phyloP scores from a whole-genome alignment of 345 rosid species.

The Linum lewisii region DNA sequence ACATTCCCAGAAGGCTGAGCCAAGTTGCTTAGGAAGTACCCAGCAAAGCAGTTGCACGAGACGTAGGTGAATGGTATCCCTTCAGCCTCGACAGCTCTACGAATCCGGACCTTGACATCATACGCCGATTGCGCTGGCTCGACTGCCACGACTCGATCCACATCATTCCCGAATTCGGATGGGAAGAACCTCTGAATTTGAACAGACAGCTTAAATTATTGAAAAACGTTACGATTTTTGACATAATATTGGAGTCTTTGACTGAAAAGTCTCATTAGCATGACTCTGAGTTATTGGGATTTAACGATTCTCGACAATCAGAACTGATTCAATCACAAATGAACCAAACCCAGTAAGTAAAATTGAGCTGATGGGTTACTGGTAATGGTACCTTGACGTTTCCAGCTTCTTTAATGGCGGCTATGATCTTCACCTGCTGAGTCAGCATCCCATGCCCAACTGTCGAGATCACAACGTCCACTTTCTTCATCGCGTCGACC shows the following conservation, averaged over 20 bases:
- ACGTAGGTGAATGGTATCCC: slow-evolving; percentile 32
- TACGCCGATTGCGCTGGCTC: slow-evolving; percentile 18
- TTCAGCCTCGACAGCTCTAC: slow-evolving; percentile 21
- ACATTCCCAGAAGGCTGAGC: slow-evolving; percentile 14
- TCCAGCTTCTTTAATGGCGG: slow-evolving; percentile 32
- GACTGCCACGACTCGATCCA: slow-evolving; percentile 5
- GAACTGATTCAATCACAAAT: neutral
- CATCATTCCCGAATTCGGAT: slow-evolving; percentile 24
- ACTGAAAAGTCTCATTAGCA: too few relatives aligned
- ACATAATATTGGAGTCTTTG: too few relatives aligned
- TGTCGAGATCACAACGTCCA: slow-evolving; percentile 27
- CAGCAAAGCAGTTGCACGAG: slow-evolving; percentile 13
- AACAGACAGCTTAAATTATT: neutral
- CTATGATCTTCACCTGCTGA: slow-evolving; percentile 25
- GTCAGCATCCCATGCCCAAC: slow-evolving; percentile 11
- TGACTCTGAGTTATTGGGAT: too few relatives aligned
- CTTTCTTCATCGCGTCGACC: slow-evolving; percentile 28
- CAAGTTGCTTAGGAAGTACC: slow-evolving; percentile 18
- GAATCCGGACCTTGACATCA: slow-evolving; percentile 13
- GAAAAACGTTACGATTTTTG: too few relatives aligned
- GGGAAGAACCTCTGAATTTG: slow-evolving; percentile 26
- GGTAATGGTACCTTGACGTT: slow-evolving; percentile 25
- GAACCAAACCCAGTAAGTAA: neutral
- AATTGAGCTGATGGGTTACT: neutral
- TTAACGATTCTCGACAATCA: too few relatives aligned